Conservation (phyloP, 1,284 basidiomycete species). For the Moesziomyces aphidis region DNA sequence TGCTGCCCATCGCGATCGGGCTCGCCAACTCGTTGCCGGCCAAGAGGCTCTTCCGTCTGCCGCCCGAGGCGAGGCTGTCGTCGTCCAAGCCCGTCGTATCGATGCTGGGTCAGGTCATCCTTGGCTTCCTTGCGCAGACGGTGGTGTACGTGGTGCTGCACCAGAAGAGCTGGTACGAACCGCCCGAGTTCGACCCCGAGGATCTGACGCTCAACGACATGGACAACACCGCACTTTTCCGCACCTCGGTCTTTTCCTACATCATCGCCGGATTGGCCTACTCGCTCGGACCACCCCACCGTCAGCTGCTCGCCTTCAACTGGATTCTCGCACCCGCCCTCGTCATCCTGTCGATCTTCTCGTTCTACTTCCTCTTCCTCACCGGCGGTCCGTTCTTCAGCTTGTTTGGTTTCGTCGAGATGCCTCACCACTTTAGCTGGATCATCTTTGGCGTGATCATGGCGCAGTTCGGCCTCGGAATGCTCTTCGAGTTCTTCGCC, state of each 20-base stretch:
- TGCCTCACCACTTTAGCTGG: slow-evolving; percentile 30
- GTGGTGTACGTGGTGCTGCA: slow-evolving; percentile 39
- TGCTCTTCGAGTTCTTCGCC: slow-evolving; percentile 30
- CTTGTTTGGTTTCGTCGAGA: slow-evolving; percentile 45
- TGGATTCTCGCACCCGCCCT: slow-evolving; percentile 37
- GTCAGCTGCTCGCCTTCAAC: slow-evolving; percentile 40
- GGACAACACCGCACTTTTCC: slow-evolving; percentile 52
- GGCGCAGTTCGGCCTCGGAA: slow-evolving; percentile 29
- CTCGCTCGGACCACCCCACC: slow-evolving; percentile 47
- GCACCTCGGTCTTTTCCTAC: slow-evolving; percentile 47
- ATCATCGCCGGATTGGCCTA: slow-evolving; percentile 43
- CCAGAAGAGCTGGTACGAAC: slow-evolving; percentile 26
- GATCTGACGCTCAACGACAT: slow-evolving; percentile 41
- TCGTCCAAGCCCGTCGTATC: slow-evolving; percentile 36
- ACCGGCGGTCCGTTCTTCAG: slow-evolving; percentile 43
- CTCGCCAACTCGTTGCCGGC: slow-evolving; percentile 42
- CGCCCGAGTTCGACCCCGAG: slow-evolving; percentile 41
- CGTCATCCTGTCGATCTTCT: slow-evolving; percentile 29
- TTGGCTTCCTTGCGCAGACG: slow-evolving; percentile 49
- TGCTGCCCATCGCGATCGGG: slow-evolving; percentile 47
- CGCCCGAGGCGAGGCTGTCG: slow-evolving; percentile 40
- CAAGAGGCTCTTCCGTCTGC: slow-evolving; percentile 12
- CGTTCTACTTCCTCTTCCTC: slow-evolving; percentile 49
- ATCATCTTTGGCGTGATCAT: slow-evolving; percentile 50
- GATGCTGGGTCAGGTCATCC: slow-evolving; percentile 42